These are phyloP conservation scores for Fraxinus sp. DNA, from an alignment of 305 asterid genomes.

Conservation along the genomic window DNA sequence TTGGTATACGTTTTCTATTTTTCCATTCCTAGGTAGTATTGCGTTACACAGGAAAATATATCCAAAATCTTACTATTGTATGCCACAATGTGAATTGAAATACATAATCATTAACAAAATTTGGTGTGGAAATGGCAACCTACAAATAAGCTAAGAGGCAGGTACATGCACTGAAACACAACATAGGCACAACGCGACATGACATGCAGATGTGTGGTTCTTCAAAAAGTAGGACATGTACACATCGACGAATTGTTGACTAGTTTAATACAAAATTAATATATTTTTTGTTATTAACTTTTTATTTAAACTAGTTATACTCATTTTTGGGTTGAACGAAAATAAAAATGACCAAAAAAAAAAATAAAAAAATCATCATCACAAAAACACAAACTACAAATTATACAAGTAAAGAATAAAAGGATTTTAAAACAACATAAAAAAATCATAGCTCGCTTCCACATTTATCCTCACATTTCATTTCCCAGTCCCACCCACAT, in stretches of 20 bases:
- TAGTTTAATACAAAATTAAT: neutral
- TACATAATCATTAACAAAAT: neutral
- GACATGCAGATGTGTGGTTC: neutral
- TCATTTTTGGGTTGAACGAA: neutral
- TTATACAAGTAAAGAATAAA: neutral
- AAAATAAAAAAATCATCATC: too few species aligned
- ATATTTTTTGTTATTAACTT: neutral
- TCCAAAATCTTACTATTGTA: conserved; percentile 4
- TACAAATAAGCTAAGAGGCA: neutral
- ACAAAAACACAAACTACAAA: too few species aligned
- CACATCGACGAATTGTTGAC: neutral
- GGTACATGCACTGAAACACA: neutral
- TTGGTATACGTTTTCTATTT: neutral
- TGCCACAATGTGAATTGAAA: neutral
- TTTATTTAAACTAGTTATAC: neutral
- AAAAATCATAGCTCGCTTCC: neutral
- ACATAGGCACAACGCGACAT: neutral
- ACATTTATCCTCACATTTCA: neutral
- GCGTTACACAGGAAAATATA: neutral
- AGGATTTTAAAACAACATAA: neutral
- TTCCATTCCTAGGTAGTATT: neutral
- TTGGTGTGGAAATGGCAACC: neutral
- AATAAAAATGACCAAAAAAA: neutral
- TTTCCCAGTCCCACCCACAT: neutral
- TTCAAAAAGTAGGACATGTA: neutral